Evolutionary conservation across 1,284 basidiomycete species (phyloP).

Genomic region (Sanghuangporus sanghuang): DNA sequence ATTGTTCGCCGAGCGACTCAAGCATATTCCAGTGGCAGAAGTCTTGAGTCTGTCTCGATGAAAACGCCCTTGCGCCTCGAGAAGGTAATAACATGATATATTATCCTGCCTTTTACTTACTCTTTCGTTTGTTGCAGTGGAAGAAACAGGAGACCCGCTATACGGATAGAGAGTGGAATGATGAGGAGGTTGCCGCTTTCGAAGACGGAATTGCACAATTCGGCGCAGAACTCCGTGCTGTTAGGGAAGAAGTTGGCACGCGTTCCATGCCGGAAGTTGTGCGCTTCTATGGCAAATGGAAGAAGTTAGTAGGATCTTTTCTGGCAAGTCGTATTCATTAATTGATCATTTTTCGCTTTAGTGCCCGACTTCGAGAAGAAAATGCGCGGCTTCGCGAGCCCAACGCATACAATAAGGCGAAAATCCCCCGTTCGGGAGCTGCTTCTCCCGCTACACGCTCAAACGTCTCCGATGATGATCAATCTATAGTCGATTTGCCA

Average conservation of each 20-base stretch:
- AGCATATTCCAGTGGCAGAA: slow-evolving; percentile 47
- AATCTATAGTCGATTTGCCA: slow-evolving; percentile 54
- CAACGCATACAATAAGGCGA: slow-evolving; percentile 32
- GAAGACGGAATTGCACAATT: slow-evolving; percentile 68
- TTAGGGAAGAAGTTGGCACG: slow-evolving; percentile 69
- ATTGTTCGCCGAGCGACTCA: slow-evolving; percentile 63
- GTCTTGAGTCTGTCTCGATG: slow-evolving; percentile 59
- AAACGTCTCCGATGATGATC: slow-evolving; percentile 43
- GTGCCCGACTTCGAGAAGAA: slow-evolving; percentile 61
- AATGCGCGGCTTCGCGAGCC: slow-evolving; percentile 47
- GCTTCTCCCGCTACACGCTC: slow-evolving; percentile 28
- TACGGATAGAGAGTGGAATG: slow-evolving; percentile 67
- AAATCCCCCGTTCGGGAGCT: slow-evolving; percentile 20
- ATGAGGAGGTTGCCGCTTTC: slow-evolving; percentile 68
- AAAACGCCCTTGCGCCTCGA: slow-evolving; percentile 47
- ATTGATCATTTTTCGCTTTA: slow-evolving; percentile 27
- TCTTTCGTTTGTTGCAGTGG: slow-evolving; percentile 43
- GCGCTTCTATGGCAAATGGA: slow-evolving; percentile 82
- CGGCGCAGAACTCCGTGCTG: slow-evolving; percentile 74
- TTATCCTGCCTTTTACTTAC: not conserved
- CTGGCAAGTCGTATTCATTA: not conserved
- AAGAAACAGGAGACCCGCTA: slow-evolving; percentile 63
- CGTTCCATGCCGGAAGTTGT: slow-evolving; percentile 74
- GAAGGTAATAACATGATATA: slow-evolving; percentile 41
- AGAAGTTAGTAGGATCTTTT: slow-evolving; percentile 51